These are phyloP conservation scores for Malus fusca DNA, from an alignment of 306 rosid genomes.

Conservation along the genomic window DNA sequence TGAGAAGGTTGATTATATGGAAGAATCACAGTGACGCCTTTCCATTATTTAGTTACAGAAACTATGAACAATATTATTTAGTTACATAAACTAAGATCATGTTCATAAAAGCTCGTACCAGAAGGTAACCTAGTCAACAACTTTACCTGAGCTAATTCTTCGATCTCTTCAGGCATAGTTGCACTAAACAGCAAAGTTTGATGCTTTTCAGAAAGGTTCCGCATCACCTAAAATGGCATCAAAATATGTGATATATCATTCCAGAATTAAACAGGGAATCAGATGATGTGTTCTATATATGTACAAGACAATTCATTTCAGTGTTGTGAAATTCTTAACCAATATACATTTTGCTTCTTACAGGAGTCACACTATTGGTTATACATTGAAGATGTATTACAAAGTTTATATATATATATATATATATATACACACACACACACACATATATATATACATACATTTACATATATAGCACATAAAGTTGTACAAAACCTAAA, in stretches of 20 bases:
- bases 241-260: slow-evolving; percentile 13
- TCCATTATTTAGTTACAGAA: background rate
- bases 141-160: slow-evolving; percentile 64
- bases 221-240: slow-evolving; percentile 52
- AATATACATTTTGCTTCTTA: background rate
- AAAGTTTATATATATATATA: background rate
- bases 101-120: background rate
- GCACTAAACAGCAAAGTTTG: slow-evolving; percentile 86
- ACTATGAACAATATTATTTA: background rate
- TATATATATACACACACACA: too few species aligned
- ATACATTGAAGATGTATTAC: background rate
- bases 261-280: background rate
- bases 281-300: background rate
- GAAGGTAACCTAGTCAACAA: slow-evolving; percentile 9
- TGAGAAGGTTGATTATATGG: background rate
- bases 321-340: background rate
- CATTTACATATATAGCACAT: background rate
- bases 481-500: background rate
- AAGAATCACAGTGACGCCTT: background rate
- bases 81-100: background rate
- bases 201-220: slow-evolving; percentile 69
- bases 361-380: background rate
- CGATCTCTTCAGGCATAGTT: slow-evolving; percentile 87
- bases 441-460: background rate
- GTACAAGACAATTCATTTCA: background rate